These are phyloP conservation scores for Daldinia eschscholtzii DNA, from an alignment of 2,329 filamentous ascomycete genomes.

Conservation along the genomic window DNA sequence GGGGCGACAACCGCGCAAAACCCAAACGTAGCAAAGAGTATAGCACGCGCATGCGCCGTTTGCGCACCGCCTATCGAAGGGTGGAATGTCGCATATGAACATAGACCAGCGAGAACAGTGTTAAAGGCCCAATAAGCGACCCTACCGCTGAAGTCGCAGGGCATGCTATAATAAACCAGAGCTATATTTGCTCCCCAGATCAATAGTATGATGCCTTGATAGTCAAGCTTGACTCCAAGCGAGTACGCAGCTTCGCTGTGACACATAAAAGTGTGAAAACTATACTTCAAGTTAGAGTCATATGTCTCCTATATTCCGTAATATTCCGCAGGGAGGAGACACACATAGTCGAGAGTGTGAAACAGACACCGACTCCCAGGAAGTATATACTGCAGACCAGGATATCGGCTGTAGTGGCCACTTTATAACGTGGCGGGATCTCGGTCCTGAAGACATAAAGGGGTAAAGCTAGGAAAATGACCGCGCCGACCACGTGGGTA, in stretches of 20 bases:
- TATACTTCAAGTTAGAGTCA: constrained; percentile 42
- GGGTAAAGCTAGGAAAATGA: constrained; percentile 56
- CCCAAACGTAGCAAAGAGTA: constrained; percentile 58
- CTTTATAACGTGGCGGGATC: constrained; percentile 54
- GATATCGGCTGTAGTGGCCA: constrained; percentile 55
- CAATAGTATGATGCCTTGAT: constrained; percentile 70
- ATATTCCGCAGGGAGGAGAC: constrained; percentile 30
- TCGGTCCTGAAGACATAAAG: constrained; percentile 54
- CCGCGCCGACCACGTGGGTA: constrained; percentile 59
- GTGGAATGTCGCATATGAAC: constrained; percentile 55
- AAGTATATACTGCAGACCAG: constrained; percentile 60
- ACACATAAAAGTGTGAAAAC: constrained; percentile 69
- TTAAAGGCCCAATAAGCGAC: constrained; percentile 55
- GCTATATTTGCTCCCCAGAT: constrained; percentile 73
- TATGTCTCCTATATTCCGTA: neutral
- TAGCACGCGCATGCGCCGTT: constrained; percentile 56
- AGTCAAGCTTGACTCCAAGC: constrained; percentile 70
- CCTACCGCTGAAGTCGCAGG: constrained; percentile 53
- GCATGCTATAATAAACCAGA: constrained; percentile 68
- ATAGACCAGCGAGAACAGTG: constrained; percentile 53
- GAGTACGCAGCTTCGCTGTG: constrained; percentile 64
- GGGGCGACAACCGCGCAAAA: constrained; percentile 57
- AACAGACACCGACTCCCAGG: constrained; percentile 60
- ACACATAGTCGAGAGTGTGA: constrained; percentile 60
- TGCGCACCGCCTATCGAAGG: constrained; percentile 55